phyloP scores from a whole-genome alignment of 306 rosid genomes.

The Ceratonia siliqua region DNA sequence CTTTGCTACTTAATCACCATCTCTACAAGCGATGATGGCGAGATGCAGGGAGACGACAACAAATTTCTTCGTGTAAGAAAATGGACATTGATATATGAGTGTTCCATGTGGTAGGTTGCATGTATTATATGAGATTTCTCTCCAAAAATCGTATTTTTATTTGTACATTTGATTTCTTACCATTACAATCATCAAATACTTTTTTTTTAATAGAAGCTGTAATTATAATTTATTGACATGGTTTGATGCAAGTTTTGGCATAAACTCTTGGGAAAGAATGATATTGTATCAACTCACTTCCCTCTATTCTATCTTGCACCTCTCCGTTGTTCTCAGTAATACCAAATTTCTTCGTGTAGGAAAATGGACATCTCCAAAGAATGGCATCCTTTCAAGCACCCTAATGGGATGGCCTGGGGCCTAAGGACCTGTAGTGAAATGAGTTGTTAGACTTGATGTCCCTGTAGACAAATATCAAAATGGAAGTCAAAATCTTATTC shows the following conservation, averaged over 20 bases:
- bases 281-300: not conserved
- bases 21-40: too few species aligned
- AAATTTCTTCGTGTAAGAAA: too few species aligned
- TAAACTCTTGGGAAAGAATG: not conserved
- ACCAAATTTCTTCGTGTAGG: slow-evolving; percentile 48
- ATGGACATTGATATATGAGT: not conserved
- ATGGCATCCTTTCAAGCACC: slow-evolving; percentile 65
- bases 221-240: slow-evolving; percentile 8
- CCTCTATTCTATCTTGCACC: too few species aligned
- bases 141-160: not conserved
- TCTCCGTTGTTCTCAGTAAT: slow-evolving; percentile 28
- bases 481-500: slow-evolving; percentile 50
- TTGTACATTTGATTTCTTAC: not conserved
- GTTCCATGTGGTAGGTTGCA: not conserved
- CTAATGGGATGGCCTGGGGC: slow-evolving; percentile 72
- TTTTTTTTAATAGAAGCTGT: slow-evolving; percentile 15
- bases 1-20: too few species aligned
- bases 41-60: too few species aligned
- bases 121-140: not conserved
- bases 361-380: slow-evolving; percentile 61
- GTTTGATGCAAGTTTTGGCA: slow-evolving; percentile 14
- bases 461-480: slow-evolving; percentile 87
- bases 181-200: not conserved
- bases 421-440: slow-evolving; percentile 81
- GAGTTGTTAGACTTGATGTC: slow-evolving; percentile 83